Evolutionary conservation across 2,329 filamentous ascomycete genomes (phyloP).

Genomic region (Chaetomium sp.): DNA sequence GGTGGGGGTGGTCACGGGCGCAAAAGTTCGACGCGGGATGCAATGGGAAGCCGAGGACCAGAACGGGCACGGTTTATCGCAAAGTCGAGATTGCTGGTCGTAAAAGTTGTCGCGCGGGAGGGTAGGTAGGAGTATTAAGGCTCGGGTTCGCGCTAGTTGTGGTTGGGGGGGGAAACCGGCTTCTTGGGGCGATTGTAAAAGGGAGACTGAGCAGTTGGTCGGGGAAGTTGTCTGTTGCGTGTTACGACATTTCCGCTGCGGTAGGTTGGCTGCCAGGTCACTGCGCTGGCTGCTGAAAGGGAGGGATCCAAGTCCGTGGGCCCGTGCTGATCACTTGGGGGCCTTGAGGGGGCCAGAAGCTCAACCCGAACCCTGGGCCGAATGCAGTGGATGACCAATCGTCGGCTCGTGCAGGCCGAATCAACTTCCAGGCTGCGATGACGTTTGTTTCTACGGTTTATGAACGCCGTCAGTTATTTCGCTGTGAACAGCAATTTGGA

Average conservation of each 20-base stretch:
- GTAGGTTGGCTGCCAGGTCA: conserved; percentile 10
- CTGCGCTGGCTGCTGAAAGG: background rate
- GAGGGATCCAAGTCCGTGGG: conserved; percentile 13
- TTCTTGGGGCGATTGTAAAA: background rate
- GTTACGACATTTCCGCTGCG: conserved; percentile 21
- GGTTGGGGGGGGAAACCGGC: too few species aligned
- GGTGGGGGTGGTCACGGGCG: too few species aligned
- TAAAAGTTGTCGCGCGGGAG: too few species aligned
- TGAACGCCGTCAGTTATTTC: too few species aligned
- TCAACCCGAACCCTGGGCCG: background rate
- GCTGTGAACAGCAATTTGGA: too few species aligned
- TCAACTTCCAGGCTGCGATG: background rate
- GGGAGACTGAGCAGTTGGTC: conserved; percentile 10
- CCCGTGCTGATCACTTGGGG: conserved; percentile 15
- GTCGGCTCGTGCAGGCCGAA: background rate
- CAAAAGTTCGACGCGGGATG: too few species aligned
- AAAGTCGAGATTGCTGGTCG: too few species aligned
- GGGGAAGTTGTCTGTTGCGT: conserved; percentile 5
- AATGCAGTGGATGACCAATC: background rate
- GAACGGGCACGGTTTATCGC: too few species aligned
- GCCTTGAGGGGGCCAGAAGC: background rate
- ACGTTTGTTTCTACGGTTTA: too few species aligned
- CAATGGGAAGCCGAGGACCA: too few species aligned
- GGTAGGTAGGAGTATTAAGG: too few species aligned
- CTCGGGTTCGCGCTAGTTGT: too few species aligned